Evolutionary conservation across 1,284 basidiomycete genomes (phyloP).

Genomic region (Puccinia novopanici): DNA sequence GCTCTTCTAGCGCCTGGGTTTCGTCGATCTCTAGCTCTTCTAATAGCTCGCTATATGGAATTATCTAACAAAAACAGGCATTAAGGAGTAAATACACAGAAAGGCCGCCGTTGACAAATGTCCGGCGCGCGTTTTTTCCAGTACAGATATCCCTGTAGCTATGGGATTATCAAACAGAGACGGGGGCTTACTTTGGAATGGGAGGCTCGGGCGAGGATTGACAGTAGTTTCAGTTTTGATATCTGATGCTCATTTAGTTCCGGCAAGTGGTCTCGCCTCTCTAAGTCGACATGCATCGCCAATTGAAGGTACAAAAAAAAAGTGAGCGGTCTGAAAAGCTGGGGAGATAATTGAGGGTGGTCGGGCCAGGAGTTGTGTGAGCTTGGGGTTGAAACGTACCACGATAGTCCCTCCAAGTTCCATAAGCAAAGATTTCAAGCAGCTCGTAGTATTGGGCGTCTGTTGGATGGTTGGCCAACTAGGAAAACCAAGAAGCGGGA

Average conservation of each 20-base stretch:
- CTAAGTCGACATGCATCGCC: slow-evolving; percentile 59
- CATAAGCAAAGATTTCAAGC: slow-evolving; percentile 83
- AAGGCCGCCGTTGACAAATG: neutral
- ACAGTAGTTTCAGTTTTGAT: slow-evolving; percentile 85
- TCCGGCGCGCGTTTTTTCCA: slow-evolving; percentile 13
- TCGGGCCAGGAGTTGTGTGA: neutral
- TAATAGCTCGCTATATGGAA: slow-evolving; percentile 72
- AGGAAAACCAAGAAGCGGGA: neutral
- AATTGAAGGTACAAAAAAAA: neutral
- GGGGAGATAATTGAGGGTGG: neutral
- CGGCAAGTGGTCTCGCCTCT: slow-evolving; percentile 69
- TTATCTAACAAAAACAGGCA: slow-evolving; percentile 63
- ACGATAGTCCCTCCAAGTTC: slow-evolving; percentile 75
- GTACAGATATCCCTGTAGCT: no score
- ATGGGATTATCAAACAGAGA: neutral
- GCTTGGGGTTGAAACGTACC: neutral
- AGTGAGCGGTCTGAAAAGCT: neutral
- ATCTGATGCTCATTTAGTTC: slow-evolving; percentile 71
- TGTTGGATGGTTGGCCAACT: slow-evolving; percentile 38
- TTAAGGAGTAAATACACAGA: slow-evolving; percentile 50
- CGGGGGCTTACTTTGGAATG: slow-evolving; percentile 67
- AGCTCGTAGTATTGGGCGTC: slow-evolving; percentile 60
- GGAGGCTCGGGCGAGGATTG: slow-evolving; percentile 77
- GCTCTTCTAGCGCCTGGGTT: slow-evolving; percentile 84
- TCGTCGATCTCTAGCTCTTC: slow-evolving; percentile 70